Conservation (phyloP, 768 basidiomycete genomes). For the Dioszegia hungarica region DNA sequence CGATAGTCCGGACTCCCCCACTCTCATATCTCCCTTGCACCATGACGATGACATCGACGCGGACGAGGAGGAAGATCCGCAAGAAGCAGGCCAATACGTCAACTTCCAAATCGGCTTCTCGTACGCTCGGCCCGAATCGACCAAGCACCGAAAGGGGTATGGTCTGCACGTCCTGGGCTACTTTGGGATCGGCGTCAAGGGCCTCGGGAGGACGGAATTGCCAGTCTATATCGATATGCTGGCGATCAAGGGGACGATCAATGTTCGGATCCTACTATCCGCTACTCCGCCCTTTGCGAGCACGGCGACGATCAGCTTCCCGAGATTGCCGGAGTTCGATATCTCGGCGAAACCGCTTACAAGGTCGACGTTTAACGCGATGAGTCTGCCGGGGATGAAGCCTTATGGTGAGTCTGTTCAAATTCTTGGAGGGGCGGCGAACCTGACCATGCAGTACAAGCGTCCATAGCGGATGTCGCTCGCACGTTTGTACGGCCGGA, state of each 20-base stretch:
- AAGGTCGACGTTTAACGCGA: conserved; percentile 42
- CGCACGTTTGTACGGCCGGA: conserved; percentile 46
- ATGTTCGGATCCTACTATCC: conserved; percentile 43
- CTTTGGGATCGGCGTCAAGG: conserved; percentile 47
- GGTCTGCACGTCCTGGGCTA: conserved; percentile 44
- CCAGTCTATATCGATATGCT: conserved; percentile 48
- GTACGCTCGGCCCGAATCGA: conserved; percentile 30
- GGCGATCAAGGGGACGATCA: conserved; percentile 44
- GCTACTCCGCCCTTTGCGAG: conserved; percentile 48
- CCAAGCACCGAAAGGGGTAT: conserved; percentile 27
- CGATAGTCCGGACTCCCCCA: no score
- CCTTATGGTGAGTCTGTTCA: conserved; percentile 31
- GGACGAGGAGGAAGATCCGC: conserved; percentile 28
- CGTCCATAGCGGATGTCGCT: conserved; percentile 43
- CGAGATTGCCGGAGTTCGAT: conserved; percentile 46
- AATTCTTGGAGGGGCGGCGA: neutral
- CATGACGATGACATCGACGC: neutral
- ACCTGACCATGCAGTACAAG: conserved; percentile 25
- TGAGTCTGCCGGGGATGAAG: conserved; percentile 47
- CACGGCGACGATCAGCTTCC: conserved; percentile 44
- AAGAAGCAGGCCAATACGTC: conserved; percentile 42
- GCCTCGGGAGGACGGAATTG: conserved; percentile 29
- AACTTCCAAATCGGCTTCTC: conserved; percentile 47
- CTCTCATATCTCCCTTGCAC: neutral
- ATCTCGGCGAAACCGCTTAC: conserved; percentile 48